Evolutionary conservation across 2,329 filamentous ascomycete genomes (phyloP).

Genomic region (Arthroderma sp.): DNA sequence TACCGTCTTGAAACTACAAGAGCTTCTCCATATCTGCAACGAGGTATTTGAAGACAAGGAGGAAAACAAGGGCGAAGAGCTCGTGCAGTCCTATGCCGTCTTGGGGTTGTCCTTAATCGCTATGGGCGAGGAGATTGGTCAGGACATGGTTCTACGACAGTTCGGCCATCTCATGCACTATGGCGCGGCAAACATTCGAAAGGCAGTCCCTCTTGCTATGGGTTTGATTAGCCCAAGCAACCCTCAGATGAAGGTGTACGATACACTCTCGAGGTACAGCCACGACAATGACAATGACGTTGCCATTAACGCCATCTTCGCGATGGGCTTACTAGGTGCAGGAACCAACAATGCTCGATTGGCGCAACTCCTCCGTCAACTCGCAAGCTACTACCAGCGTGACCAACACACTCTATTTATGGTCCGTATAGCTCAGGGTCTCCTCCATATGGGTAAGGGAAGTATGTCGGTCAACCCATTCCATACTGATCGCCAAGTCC

Average conservation of each 20-base stretch:
- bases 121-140: slow-evolving; percentile 96
- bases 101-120: slow-evolving; percentile 86
- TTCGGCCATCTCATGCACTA: slow-evolving; percentile 99
- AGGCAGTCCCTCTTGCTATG: slow-evolving; percentile 91
- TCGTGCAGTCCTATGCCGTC: slow-evolving; percentile 91
- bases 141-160: slow-evolving; percentile 96
- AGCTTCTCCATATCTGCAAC: slow-evolving; percentile 94
- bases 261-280: slow-evolving; percentile 91
- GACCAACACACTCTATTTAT: slow-evolving; percentile 96
- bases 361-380: slow-evolving; percentile 82
- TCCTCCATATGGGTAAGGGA: slow-evolving; percentile 98
- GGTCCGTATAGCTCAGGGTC: slow-evolving; percentile 95
- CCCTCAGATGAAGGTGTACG: slow-evolving; percentile 99
- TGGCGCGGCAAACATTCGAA: slow-evolving; percentile 91
- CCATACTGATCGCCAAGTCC: slow-evolving; percentile 93
- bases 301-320: slow-evolving; percentile 95
- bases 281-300: slow-evolving; percentile 99
- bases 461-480: slow-evolving; percentile 95
- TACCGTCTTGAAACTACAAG: slow-evolving; percentile 91
- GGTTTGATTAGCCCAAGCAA: slow-evolving; percentile 94
- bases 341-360: slow-evolving; percentile 97
- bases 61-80: slow-evolving; percentile 87
- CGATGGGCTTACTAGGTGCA: slow-evolving; percentile 92
- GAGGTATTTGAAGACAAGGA: slow-evolving; percentile 91
- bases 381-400: slow-evolving; percentile 96